Conservation (phyloP, 202 grass and related monocot genomes). For the Panicum virgatum region DNA sequence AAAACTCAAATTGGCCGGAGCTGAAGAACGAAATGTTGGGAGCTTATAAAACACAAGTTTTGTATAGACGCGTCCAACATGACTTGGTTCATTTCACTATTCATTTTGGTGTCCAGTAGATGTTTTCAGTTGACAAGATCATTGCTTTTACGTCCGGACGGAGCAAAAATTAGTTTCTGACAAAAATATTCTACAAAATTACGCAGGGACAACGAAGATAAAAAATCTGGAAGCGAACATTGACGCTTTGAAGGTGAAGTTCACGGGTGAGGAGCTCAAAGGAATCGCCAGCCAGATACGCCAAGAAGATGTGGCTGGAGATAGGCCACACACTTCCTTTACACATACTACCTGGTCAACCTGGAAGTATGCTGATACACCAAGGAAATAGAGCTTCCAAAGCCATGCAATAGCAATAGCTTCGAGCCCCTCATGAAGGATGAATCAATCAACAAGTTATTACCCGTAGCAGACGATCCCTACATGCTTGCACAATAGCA, state of each 20-base stretch:
- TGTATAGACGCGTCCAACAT: neutral
- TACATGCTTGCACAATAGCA: too few relatives aligned
- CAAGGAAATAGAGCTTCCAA: neutral
- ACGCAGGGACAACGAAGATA: slow-evolving; percentile 65
- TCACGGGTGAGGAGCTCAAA: slow-evolving; percentile 48
- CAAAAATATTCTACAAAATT: slow-evolving; percentile 14
- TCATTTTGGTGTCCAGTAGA: neutral
- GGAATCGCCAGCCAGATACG: slow-evolving; percentile 36
- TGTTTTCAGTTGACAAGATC: neutral
- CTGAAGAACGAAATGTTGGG: too few relatives aligned
- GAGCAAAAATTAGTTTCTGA: neutral
- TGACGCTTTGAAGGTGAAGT: slow-evolving; percentile 50
- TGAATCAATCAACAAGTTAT: too few relatives aligned
- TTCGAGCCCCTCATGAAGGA: too few relatives aligned
- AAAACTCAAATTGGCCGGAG: too few relatives aligned
- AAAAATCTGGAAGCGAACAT: slow-evolving; percentile 70
- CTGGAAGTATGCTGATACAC: slow-evolving; percentile 52
- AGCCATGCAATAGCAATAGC: too few relatives aligned
- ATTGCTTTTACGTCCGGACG: neutral
- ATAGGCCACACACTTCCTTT: slow-evolving; percentile 13
- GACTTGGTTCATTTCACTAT: too few relatives aligned
- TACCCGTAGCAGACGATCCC: too few relatives aligned
- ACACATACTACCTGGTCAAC: slow-evolving; percentile 28
- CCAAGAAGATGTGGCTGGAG: slow-evolving; percentile 50
- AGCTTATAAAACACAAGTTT: too few relatives aligned